Conservation (phyloP, 805 yeast genomes). For the Lachancea fermentati region DNA sequence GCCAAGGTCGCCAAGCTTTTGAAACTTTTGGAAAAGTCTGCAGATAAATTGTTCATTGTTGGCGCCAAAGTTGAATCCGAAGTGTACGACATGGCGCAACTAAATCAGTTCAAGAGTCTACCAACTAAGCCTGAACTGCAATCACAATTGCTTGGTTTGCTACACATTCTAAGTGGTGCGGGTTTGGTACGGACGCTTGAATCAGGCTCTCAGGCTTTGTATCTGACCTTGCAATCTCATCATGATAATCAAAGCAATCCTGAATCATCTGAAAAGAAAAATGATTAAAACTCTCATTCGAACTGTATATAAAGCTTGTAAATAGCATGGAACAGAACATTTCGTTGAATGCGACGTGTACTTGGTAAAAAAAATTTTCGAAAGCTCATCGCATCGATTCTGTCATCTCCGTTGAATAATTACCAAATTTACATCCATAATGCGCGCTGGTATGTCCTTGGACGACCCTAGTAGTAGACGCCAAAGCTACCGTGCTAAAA, state of each 20-base stretch:
- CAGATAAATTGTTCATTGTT: constrained; percentile 70
- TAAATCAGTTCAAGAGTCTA: constrained; percentile 63
- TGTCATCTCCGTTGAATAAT: no score
- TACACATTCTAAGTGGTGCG: constrained; percentile 83
- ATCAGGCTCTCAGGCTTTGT: constrained; percentile 58
- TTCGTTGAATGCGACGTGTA: background rate
- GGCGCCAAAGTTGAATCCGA: constrained; percentile 79
- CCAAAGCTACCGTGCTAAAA: constrained; percentile 39
- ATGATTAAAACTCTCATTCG: background rate
- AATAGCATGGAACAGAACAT: background rate
- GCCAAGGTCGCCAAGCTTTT: constrained; percentile 53
- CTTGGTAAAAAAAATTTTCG: constrained; percentile 1
- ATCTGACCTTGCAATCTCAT: constrained; percentile 68
- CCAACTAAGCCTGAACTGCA: constrained; percentile 69
- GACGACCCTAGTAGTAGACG: constrained; percentile 27
- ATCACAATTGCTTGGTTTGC: constrained; percentile 74
- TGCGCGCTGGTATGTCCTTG: constrained; percentile 8
- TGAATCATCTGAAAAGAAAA: constrained; percentile 17
- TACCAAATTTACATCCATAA: background rate
- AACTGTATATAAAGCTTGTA: background rate
- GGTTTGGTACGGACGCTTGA: constrained; percentile 81
- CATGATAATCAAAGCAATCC: constrained; percentile 39
- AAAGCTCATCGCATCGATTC: background rate
- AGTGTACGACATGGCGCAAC: constrained; percentile 44
- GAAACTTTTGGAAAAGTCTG: constrained; percentile 53